A percentile compares a stretch with the other conserved stretches of the same genome.
Conservation (phyloP, 352 stramenopile species). For the Globisporangium parvum region DNA sequence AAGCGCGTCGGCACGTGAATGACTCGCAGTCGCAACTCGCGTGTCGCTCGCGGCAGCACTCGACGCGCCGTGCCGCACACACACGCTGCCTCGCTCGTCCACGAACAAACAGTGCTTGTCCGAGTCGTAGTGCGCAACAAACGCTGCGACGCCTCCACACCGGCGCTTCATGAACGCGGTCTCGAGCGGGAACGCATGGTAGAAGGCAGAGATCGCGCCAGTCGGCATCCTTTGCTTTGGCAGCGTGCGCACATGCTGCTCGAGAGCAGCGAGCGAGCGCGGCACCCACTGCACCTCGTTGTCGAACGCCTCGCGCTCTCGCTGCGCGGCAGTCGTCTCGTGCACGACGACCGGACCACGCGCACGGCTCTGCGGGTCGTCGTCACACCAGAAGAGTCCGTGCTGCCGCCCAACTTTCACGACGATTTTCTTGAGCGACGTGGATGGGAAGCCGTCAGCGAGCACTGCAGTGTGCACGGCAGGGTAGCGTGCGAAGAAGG, state of each 20-base stretch:
- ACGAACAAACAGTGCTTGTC: not conserved
- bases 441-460: not conserved
- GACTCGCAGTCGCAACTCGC: not conserved
- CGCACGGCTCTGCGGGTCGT: slow-evolving; percentile 1
- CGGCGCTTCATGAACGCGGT: slow-evolving; percentile 15
- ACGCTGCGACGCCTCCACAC: slow-evolving; percentile 5
- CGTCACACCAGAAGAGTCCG: slow-evolving; percentile 8
- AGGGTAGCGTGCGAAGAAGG: slow-evolving; percentile 14
- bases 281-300: slow-evolving; percentile 6
- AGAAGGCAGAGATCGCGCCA: slow-evolving; percentile 6
- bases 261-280: slow-evolving; percentile 2
- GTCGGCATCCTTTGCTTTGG: not conserved
- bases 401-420: not conserved
- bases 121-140: slow-evolving; percentile 7
- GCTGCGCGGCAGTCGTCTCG: slow-evolving; percentile 2
- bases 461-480: slow-evolving; percentile 1
- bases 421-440: slow-evolving; percentile 10
- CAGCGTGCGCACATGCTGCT: slow-evolving; percentile 1
- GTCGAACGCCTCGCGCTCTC: not conserved
- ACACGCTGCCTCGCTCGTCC: not conserved
- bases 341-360: slow-evolving; percentile 1
- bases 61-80: not conserved
- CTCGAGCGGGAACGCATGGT: slow-evolving; percentile 6
- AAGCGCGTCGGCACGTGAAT: not conserved
- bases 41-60: not conserved